Base-by-base conservation (phyloP, 352 stramenopile genomes). In the Globisporangium nodosum region DNA sequence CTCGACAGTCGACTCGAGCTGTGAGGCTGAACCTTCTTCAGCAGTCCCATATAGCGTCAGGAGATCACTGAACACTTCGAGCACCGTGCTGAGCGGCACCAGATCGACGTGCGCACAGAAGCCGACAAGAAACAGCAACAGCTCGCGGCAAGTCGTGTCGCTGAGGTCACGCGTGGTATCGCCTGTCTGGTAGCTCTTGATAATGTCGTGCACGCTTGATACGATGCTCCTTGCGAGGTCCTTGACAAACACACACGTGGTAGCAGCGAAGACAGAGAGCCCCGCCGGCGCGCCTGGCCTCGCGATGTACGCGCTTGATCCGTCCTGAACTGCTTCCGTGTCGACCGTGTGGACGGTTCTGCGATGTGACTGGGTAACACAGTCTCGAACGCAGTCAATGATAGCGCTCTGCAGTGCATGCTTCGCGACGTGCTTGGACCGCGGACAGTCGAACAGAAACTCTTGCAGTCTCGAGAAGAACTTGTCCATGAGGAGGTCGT, bases 401-500 rank as follows among this genome's bases (percentile, higher is more conserved):
- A 85, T 35, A n/a, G 65, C 49, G 9, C 18, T 48, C 31, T 69
- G 35, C 39, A 85, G 40, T 8, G 72, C 65, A 2, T 68, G 54
- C 20, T 55, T 56, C 5, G 74, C 56, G 15, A 81, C 63, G 0
- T 52, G 46, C 52, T 64, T 62, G 11, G 77, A 73, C n/a, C 64
- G 57, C 18, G 67, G 49, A 47, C 69, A 80, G n/a, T 64, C 77
- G 58, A 87, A 86, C 43, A 75, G 46, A 61, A 87, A 87, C 27
- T 65, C 65, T 50, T 84, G 73, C 48, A 90, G 60, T 3, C 71
- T 68, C 1, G 58, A 54, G 47, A 82, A 85, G 56, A 87, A 84
- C 46, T 84, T 85, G 27, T 85, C 73, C 58, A 87, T 65, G 43
- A 88, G 51, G n/a, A 87, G 58, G 31, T 90, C 81, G n/a, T 77